Conservation (phyloP, 1,284 basidiomycete species). For the Cryptococcus sp. region DNA sequence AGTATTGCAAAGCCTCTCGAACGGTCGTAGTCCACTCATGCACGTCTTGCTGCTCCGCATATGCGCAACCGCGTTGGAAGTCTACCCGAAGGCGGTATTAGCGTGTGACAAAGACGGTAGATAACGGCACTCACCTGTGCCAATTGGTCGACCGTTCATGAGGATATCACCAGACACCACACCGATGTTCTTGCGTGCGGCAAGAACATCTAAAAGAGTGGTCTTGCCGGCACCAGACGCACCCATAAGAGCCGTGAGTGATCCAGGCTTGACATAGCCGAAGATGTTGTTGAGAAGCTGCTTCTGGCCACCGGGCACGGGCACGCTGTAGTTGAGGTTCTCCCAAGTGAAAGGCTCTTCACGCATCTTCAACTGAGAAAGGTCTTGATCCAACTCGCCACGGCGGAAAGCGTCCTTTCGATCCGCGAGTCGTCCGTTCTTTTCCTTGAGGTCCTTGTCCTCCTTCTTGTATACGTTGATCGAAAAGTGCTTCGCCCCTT, state of each 20-base stretch:
- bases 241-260: constrained; percentile 64
- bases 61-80: constrained; percentile 58
- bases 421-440: constrained; percentile 64
- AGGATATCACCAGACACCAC: constrained; percentile 57
- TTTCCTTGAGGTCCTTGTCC: constrained; percentile 64
- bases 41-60: constrained; percentile 77
- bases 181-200: constrained; percentile 58
- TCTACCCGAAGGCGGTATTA: constrained; percentile 25
- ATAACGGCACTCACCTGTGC: constrained; percentile 41
- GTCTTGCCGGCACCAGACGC: constrained; percentile 62
- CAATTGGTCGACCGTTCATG: constrained; percentile 58
- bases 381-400: constrained; percentile 51
- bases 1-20: constrained; percentile 62
- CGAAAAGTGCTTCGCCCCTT: constrained; percentile 40
- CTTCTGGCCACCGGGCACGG: constrained; percentile 57
- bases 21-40: constrained; percentile 78
- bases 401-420: constrained; percentile 57
- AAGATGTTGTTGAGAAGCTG: constrained; percentile 59
- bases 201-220: constrained; percentile 59
- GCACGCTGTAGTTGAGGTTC: constrained; percentile 56
- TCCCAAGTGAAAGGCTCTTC: constrained; percentile 57
- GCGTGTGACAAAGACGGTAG: background rate
- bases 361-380: constrained; percentile 47
- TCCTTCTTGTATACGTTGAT: constrained; percentile 72
- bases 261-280: constrained; percentile 61